Base-by-base conservation (phyloP, 2,329 filamentous ascomycete species). In the Tolypocladium sp. region DNA sequence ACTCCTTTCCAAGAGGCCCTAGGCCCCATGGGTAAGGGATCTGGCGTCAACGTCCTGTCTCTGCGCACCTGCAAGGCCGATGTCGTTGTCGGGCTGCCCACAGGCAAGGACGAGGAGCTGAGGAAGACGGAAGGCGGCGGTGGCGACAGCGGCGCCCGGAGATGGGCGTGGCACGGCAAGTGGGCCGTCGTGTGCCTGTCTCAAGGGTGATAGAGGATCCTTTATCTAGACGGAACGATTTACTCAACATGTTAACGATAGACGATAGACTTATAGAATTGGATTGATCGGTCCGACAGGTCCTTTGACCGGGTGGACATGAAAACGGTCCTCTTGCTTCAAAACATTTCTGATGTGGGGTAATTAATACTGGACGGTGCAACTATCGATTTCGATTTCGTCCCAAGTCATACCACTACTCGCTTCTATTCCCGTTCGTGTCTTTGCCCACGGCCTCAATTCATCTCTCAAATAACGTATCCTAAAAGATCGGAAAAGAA, bases 31-130 rank as follows among this genome's bases (percentile, higher is more conserved):
- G 93, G 93, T 0, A 85, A 85, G 0, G 84, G 83, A 0, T 96
- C 91, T 0, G 92, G 91, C 1, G 74, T 97, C 59, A 92, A 96
- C 61, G 82, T 93, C 3, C 80, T 99, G 35, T 90, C 94, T 0
- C 81, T 99, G 62, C 84, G 94, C 59, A 99, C 94, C 0, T 97
- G 93, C 80, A 99, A 99, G 77, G 93, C 93, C 0, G 94, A 99
- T 70, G 91, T 95, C 9, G 91, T 97, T 0, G 94, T 97, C 33
- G 93, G 92, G 0, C 79, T 99, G n/a, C 81, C 86, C 17, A 73
- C 85, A 10, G 92, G 93, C 8, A 84, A 88, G 70, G 94, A 99
- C 69, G 92, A 97, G 76, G 84, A 87, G 71, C 77, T 97, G 57
- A 85, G 82, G 64, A 78, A 82, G 10, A 81, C 76, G 57, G 85